Evolutionary conservation across 1,284 basidiomycete genomes (phyloP).

Genomic region (Irpex sp.): DNA sequence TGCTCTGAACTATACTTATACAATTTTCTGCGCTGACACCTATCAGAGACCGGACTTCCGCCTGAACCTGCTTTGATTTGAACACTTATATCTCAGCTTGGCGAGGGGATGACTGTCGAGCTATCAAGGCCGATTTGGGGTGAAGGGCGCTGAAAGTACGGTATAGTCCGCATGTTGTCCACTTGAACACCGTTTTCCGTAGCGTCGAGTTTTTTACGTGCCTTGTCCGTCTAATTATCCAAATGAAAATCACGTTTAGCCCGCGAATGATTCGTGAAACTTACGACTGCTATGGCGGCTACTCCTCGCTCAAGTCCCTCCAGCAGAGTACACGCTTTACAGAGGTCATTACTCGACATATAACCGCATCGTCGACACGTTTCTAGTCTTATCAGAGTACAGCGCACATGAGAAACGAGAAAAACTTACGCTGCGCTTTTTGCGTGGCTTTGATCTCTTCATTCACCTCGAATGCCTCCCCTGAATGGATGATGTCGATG

Average conservation of each 20-base stretch:
- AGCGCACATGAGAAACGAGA: background rate
- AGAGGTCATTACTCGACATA: slow-evolving; percentile 89
- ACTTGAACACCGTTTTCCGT: slow-evolving; percentile 46
- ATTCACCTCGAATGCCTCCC: slow-evolving; percentile 82
- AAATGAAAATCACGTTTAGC: slow-evolving; percentile 3
- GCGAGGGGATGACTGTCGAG: background rate
- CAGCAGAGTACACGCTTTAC: slow-evolving; percentile 89
- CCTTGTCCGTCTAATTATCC: slow-evolving; percentile 54
- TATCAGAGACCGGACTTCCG: too few species aligned
- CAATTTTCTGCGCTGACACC: too few species aligned
- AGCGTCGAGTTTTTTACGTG: slow-evolving; percentile 56
- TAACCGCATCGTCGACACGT: slow-evolving; percentile 88
- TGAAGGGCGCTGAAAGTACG: slow-evolving; percentile 44
- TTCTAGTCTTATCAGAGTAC: slow-evolving; percentile 44
- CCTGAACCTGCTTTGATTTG: too few species aligned
- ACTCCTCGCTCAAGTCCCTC: slow-evolving; percentile 89
- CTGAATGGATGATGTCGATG: slow-evolving; percentile 97
- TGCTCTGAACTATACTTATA: too few species aligned
- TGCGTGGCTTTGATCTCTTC: slow-evolving; percentile 76
- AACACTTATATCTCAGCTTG: background rate
- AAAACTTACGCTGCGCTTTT: slow-evolving; percentile 66
- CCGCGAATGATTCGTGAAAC: slow-evolving; percentile 25
- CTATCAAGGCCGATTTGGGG: background rate
- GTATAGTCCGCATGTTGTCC: slow-evolving; percentile 62
- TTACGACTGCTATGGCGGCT: slow-evolving; percentile 61